Conservation (phyloP, 2,329 filamentous ascomycete genomes). For the Aaosphaeria pasadenensis region DNA sequence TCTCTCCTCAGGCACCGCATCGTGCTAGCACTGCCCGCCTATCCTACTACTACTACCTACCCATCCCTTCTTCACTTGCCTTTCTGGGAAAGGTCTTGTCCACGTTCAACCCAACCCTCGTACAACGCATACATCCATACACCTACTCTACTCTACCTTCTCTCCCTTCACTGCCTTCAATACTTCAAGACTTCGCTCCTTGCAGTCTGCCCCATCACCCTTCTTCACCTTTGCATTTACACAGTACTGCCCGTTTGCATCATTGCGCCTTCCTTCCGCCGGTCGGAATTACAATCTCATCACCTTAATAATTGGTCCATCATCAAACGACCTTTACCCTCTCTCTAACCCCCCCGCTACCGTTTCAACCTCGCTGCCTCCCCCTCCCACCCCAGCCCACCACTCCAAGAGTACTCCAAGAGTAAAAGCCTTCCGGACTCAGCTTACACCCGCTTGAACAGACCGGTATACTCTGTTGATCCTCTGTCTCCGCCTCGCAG, state of each 20-base stretch:
- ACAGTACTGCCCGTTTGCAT: neutral
- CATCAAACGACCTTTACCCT: constrained; percentile 6
- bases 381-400: constrained; percentile 20
- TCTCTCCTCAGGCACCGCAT: constrained; percentile 23
- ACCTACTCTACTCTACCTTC: neutral
- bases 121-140: neutral
- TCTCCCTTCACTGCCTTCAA: constrained; percentile 11
- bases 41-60: constrained; percentile 12
- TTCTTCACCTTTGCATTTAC: constrained; percentile 7
- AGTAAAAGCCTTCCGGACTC: constrained; percentile 24
- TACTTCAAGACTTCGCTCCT: constrained; percentile 4
- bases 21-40: constrained; percentile 12
- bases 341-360: constrained; percentile 7
- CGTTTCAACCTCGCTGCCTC: constrained; percentile 25
- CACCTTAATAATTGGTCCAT: constrained; percentile 17
- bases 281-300: constrained; percentile 20
- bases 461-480: constrained; percentile 17
- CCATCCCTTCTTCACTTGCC: neutral
- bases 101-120: too few relatives aligned
- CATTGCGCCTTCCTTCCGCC: constrained; percentile 20
- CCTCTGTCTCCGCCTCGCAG: constrained; percentile 25
- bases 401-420: constrained; percentile 9
- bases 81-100: neutral
- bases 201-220: constrained; percentile 16
- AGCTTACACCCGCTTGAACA: constrained; percentile 32